Base-by-base conservation (phyloP, 805 yeast genomes). In the Candida suzukii region DNA sequence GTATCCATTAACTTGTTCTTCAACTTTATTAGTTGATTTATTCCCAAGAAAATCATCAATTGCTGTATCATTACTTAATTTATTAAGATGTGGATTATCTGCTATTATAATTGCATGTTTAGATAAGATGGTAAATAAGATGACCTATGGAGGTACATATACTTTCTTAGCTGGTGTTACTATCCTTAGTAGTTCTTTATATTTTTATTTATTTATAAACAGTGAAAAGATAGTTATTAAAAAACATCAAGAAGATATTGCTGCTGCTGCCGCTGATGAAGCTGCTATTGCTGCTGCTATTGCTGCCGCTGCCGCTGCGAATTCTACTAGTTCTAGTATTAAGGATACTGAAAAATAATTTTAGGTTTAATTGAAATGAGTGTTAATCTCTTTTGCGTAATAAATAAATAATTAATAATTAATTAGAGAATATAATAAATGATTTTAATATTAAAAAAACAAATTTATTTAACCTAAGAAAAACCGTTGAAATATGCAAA, bases 71-170 rank as follows among this genome's bases (percentile, higher is more conserved):
- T 70, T 83, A 38, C 68, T 82, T 46, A 88, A 88, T 53, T 62
- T 88, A 24, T 68, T 78, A 19, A 66, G 96, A 50, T 88, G 96
- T 55, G 65, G 75, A n/a, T 51, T 77, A 37, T 80, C 82, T 25
- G 95, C 95, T 0, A 70, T 76, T 1, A 78, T 83, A 34, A 70
- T 83, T 18, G 93, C 85, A 0, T 80, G 78, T 3, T 65, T 86
- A 18, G 71, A 77, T 18, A 69, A 63, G 38, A 83, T 88, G 91
- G 65, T 69, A 13, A 41, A 42, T 0, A 45, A 63, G 0, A 66
- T 88, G 75, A 76, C 76, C 0, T 60, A 74, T 12, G 96, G 96
- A 1, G 93, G 95, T 16, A 74, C 85, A 1, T 86, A 79, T 52
- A 80, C 95, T 0, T 66, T 88, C n/a, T 60, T 85, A 69, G 79